Conservation (phyloP, 2,329 filamentous ascomycete genomes). For the Ophiostoma sp. region DNA sequence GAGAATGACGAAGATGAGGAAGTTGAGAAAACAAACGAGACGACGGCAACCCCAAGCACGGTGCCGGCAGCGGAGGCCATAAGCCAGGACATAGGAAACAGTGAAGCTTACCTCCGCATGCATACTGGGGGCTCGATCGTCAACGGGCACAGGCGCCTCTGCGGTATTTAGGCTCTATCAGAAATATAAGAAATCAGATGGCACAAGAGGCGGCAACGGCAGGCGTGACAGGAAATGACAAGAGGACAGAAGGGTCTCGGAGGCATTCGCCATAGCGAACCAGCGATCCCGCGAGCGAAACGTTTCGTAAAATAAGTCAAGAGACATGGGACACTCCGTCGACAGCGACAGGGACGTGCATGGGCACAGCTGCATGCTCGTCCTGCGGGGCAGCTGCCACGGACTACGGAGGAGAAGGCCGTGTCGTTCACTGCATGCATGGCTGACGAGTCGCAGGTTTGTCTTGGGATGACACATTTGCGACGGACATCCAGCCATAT, state of each 20-base stretch:
- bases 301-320: too few relatives aligned
- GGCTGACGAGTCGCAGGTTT: too few relatives aligned
- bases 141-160: neutral
- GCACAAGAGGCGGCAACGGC: too few relatives aligned
- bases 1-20: neutral
- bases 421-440: neutral
- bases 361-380: neutral
- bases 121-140: neutral
- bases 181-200: neutral
- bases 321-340: neutral
- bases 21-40: neutral
- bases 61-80: constrained; percentile 2
- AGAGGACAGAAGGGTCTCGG: too few relatives aligned
- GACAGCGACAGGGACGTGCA: constrained; percentile 5
- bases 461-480: neutral
- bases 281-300: too few relatives aligned
- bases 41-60: neutral
- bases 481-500: constrained; percentile 5
- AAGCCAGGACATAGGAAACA: neutral
- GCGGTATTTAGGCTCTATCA: constrained; percentile 15
- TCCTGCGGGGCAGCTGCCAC: neutral
- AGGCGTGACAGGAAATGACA: too few relatives aligned
- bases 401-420: constrained; percentile 10
- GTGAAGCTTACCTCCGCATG: constrained; percentile 5
- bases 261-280: too few relatives aligned